Conservation (phyloP, 768 basidiomycete genomes). For the Boletus tomentosulus region DNA sequence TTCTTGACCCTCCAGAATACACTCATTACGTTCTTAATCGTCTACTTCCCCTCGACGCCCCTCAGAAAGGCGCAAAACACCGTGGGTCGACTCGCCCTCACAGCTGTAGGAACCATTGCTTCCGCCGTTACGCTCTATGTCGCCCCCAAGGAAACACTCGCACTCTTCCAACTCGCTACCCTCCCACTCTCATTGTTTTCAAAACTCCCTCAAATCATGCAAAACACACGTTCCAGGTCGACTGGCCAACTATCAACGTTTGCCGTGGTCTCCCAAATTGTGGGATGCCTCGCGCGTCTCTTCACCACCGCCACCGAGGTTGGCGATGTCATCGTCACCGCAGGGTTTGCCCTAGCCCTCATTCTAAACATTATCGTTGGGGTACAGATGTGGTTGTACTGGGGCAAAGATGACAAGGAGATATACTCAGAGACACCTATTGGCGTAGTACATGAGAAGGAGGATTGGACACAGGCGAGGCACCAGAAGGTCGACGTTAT, state of each 20-base stretch:
- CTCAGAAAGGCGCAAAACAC: conserved; percentile 24
- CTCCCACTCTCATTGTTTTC: conserved; percentile 90
- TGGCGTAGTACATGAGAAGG: conserved; percentile 26
- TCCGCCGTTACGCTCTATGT: conserved; percentile 41
- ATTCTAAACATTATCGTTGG: conserved; percentile 81
- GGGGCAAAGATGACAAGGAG: conserved; percentile 52
- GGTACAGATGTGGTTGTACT: conserved; percentile 79
- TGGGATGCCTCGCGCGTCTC: conserved; percentile 84
- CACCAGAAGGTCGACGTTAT: conserved; percentile 40
- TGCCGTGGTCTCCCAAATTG: conserved; percentile 83
- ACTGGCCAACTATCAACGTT: conserved; percentile 95
- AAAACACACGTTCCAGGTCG: conserved; percentile 68
- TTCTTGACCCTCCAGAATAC: conserved; percentile 90
- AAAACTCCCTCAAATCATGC: conserved; percentile 89
- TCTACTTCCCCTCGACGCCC: conserved; percentile 48
- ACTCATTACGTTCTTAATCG: conserved; percentile 83
- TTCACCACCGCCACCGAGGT: conserved; percentile 94
- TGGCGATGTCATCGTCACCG: conserved; percentile 72
- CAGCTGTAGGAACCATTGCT: conserved; percentile 31
- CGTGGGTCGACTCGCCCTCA: conserved; percentile 30
- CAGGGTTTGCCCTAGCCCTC: conserved; percentile 82
- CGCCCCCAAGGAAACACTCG: conserved; percentile 48
- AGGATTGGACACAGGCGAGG: conserved; percentile 24
- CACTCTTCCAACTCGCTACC: conserved; percentile 76
- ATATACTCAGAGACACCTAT: conserved; percentile 16